Percentiles rank a stretch among this genome's conserved stretches.
phyloP scores from a whole-genome alignment of 768 basidiomycete species.

The Mycena metata region DNA sequence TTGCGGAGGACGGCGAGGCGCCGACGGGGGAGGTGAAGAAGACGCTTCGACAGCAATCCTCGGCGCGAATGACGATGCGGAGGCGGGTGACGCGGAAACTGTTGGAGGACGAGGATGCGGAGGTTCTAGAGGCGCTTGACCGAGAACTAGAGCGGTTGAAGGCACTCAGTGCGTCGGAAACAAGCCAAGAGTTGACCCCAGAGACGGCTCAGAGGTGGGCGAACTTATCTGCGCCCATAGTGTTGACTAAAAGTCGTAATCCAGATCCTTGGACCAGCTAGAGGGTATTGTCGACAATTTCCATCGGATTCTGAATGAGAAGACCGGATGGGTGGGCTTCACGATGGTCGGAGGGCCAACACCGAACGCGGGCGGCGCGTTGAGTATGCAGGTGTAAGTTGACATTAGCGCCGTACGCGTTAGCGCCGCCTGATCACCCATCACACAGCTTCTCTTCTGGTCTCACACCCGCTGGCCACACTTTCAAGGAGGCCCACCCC shows the following conservation, averaged over 20 bases:
- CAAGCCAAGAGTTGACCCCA: no score
- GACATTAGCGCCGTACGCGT: not conserved
- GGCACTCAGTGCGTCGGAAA: no score
- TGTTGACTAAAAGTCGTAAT: not conserved
- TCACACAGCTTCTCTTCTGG: conserved; percentile 7
- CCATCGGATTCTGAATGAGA: not conserved
- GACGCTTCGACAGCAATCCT: not conserved
- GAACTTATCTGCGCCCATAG: no score
- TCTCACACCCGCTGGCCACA: not conserved
- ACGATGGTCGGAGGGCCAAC: conserved; percentile 14
- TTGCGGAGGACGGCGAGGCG: not conserved
- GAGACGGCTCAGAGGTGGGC: no score
- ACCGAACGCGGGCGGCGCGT: not conserved
- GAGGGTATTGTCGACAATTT: not conserved
- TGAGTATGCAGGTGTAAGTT: conserved; percentile 14
- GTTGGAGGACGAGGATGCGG: conserved; percentile 1
- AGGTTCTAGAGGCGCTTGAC: not conserved
- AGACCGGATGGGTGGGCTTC: conserved; percentile 12
- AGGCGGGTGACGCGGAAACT: not conserved
- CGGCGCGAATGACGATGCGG: not conserved
- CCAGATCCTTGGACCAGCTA: conserved; percentile 6
- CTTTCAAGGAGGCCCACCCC: conserved; percentile 15
- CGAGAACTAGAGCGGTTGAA: no score
- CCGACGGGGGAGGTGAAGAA: not conserved
- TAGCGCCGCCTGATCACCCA: not conserved